Conservation (phyloP, 2,329 filamentous ascomycete genomes). For the Nannizzia gypsea region DNA sequence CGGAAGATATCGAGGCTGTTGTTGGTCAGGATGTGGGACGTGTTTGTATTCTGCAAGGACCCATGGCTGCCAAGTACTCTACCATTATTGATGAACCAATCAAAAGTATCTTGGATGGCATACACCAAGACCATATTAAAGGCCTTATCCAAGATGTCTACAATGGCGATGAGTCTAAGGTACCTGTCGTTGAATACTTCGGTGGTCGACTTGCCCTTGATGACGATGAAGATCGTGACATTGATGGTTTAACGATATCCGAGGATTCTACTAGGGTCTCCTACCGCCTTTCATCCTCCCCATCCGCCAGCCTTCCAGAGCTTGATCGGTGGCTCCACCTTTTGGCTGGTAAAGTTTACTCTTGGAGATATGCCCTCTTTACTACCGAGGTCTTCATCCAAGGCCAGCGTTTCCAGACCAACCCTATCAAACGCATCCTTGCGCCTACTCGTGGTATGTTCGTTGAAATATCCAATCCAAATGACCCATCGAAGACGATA, state of each 20-base stretch:
- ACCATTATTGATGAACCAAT: constrained; percentile 85
- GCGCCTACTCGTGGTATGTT: constrained; percentile 74
- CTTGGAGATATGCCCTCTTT: constrained; percentile 91
- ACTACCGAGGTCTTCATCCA: constrained; percentile 89
- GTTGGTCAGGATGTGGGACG: constrained; percentile 91
- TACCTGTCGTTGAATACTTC: constrained; percentile 89
- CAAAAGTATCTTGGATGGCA: constrained; percentile 82
- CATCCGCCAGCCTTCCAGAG: constrained; percentile 62
- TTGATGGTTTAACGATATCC: constrained; percentile 75
- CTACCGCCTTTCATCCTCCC: constrained; percentile 68
- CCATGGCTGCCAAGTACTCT: constrained; percentile 82
- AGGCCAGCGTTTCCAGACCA: constrained; percentile 92
- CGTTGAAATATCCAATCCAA: constrained; percentile 74
- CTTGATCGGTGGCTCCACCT: constrained; percentile 77
- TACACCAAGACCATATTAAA: constrained; percentile 80
- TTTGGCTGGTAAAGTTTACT: constrained; percentile 72
- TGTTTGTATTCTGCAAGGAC: constrained; percentile 92
- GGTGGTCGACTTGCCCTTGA: constrained; percentile 70
- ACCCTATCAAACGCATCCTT: constrained; percentile 86
- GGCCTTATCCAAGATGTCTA: constrained; percentile 71
- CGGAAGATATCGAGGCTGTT: constrained; percentile 90
- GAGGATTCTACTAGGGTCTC: constrained; percentile 69
- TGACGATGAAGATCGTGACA: constrained; percentile 57
- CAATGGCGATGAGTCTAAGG: constrained; percentile 54
- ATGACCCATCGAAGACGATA: constrained; percentile 68